These are phyloP conservation scores for Plectosphaerella cucumerina DNA, from an alignment of 2,329 filamentous ascomycete species.

Conservation along the genomic window DNA sequence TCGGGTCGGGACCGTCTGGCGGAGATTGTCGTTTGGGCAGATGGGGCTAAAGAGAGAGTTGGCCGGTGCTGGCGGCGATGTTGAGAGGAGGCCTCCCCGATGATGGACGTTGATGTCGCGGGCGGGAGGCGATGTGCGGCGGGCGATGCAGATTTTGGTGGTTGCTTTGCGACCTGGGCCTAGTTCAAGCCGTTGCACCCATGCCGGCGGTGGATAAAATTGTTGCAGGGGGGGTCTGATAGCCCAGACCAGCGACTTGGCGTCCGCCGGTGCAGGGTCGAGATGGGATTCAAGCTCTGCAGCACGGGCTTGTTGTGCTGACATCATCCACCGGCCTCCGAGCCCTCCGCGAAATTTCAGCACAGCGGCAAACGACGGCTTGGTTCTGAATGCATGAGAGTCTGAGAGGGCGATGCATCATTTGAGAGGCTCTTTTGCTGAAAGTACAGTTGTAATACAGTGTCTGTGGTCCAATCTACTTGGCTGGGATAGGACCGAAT, in stretches of 20 bases:
- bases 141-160: not conserved
- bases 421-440: too few species aligned
- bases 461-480: constrained; percentile 33
- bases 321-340: not conserved
- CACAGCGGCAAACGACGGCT: too few species aligned
- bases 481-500: constrained; percentile 51
- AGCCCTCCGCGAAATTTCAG: too few species aligned
- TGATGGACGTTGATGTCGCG: not conserved
- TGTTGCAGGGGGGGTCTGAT: constrained; percentile 2
- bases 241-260: too few species aligned
- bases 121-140: too few species aligned
- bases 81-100: constrained; percentile 1
- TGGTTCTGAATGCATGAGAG: too few species aligned
- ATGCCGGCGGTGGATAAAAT: not conserved
- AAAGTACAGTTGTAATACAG: too few species aligned
- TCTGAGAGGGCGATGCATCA: too few species aligned
- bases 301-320: too few species aligned
- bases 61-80: not conserved
- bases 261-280: not conserved
- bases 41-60: too few species aligned
- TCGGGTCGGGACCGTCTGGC: too few species aligned
- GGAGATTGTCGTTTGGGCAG: too few species aligned
- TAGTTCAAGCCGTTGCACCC: not conserved
- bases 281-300: not conserved
- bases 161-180: not conserved